phyloP scores from a whole-genome alignment of 192 early-diverging fungal species.

The Mortierella alpina region DNA sequence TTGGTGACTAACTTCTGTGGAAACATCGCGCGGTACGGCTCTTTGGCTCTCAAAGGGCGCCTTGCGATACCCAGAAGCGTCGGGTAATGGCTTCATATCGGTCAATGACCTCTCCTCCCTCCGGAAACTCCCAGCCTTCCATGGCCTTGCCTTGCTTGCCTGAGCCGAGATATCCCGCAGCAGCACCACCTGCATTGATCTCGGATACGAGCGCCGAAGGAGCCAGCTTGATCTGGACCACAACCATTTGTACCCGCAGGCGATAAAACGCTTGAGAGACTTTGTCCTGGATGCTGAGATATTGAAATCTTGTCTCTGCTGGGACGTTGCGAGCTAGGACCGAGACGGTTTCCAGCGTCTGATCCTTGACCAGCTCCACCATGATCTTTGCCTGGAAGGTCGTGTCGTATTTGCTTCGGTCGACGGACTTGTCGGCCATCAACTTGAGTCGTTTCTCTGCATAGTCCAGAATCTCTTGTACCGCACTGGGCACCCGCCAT shows the following conservation, averaged over 20 bases:
- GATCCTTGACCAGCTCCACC: constrained; percentile 33
- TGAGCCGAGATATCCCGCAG: background rate
- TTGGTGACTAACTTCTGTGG: no score
- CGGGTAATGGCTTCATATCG: constrained; percentile 48
- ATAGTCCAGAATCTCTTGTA: constrained; percentile 36
- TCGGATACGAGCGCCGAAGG: background rate
- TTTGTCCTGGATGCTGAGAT: constrained; percentile 37
- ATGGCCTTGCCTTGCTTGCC: constrained; percentile 4
- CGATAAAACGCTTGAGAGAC: constrained; percentile 37
- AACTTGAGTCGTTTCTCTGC: background rate
- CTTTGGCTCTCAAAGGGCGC: constrained; percentile 26
- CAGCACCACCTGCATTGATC: background rate
- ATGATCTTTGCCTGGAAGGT: constrained; percentile 25
- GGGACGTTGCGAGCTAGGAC: constrained; percentile 35
- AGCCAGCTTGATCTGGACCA: constrained; percentile 20
- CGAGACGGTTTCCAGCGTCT: constrained; percentile 19
- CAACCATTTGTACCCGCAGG: constrained; percentile 39
- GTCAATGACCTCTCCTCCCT: constrained; percentile 42
- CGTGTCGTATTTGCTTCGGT: constrained; percentile 4
- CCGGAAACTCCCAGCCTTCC: constrained; percentile 45
- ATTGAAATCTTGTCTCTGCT: constrained; percentile 45
- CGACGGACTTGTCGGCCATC: background rate
- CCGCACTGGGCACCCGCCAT: constrained; percentile 37
- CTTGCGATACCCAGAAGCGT: constrained; percentile 37
- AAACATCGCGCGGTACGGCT: no score